phyloP scores from a whole-genome alignment of 2,329 filamentous ascomycete species.

The Fusarium odoratissimum region DNA sequence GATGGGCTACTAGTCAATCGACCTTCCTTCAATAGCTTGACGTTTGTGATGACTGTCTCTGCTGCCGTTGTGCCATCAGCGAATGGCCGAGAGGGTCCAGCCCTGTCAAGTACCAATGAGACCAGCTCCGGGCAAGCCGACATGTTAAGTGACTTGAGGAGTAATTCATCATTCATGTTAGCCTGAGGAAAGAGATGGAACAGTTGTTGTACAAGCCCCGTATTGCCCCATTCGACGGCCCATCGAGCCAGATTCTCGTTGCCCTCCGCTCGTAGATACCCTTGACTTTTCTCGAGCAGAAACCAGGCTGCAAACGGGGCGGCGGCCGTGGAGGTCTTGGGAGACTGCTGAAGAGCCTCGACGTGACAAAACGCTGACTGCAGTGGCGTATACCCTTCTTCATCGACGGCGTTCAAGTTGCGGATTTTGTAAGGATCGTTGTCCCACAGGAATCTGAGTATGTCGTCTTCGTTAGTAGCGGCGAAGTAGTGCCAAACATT shows the following conservation, averaged over 20 bases:
- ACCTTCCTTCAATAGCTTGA: conserved; percentile 8
- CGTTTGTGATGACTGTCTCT: conserved; percentile 48
- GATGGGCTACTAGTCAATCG: conserved; percentile 6
- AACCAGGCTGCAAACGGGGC: conserved; percentile 23
- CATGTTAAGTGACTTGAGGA: conserved; percentile 45
- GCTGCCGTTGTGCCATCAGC: conserved; percentile 38
- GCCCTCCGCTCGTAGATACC: not conserved
- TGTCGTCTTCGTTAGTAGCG: conserved; percentile 46
- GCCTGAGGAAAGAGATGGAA: conserved; percentile 20
- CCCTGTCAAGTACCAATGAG: conserved; percentile 38
- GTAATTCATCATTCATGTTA: conserved; percentile 25
- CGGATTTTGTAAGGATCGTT: conserved; percentile 45
- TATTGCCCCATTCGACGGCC: conserved; percentile 47
- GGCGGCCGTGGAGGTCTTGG: not conserved
- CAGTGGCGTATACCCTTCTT: conserved; percentile 46
- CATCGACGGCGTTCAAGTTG: conserved; percentile 44
- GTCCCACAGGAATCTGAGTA: conserved; percentile 48
- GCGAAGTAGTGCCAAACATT: conserved; percentile 55
- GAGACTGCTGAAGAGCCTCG: not conserved
- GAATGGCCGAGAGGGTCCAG: conserved; percentile 25
- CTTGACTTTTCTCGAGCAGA: conserved; percentile 30
- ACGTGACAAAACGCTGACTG: conserved; percentile 46
- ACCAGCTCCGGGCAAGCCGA: conserved; percentile 41
- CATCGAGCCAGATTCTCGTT: conserved; percentile 20
- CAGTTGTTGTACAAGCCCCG: conserved; percentile 34